A percentile compares a stretch with the other conserved stretches of the same genome.
Conservation (phyloP, 2,329 filamentous ascomycete species). For the Cladosporium sp. region DNA sequence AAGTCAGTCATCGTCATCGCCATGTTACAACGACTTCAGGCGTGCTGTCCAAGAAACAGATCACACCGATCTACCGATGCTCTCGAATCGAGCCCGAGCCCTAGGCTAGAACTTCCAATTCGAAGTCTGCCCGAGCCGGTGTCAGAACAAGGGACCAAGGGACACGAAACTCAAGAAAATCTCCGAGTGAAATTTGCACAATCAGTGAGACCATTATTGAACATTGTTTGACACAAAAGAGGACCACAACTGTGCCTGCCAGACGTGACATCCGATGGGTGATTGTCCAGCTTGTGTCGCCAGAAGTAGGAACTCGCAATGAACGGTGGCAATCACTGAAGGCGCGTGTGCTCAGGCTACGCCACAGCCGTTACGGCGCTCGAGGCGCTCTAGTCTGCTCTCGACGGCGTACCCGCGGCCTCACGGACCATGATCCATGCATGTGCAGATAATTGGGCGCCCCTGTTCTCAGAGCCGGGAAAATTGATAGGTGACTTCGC, state of each 20-base stretch:
- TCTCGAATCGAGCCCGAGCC: neutral
- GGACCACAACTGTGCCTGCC: neutral
- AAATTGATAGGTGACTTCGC: slow-evolving; percentile 12
- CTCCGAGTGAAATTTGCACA: neutral
- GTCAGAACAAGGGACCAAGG: neutral
- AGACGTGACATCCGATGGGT: neutral
- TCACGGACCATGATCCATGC: slow-evolving; percentile 18
- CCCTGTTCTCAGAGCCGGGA: slow-evolving; percentile 10
- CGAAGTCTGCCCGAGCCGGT: slow-evolving; percentile 2
- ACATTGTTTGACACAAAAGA: neutral
- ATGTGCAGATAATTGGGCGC: slow-evolving; percentile 16
- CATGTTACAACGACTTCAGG: neutral
- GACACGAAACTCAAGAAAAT: neutral
- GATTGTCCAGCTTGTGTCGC: neutral
- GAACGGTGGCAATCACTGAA: neutral
- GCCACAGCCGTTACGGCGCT: neutral
- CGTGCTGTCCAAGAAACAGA: neutral
- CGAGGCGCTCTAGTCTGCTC: slow-evolving; percentile 8
- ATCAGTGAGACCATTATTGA: too few species aligned
- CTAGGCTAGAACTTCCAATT: neutral
- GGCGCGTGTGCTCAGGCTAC: neutral
- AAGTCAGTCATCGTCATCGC: neutral
- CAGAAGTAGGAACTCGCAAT: neutral
- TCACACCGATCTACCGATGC: neutral
- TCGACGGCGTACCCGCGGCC: slow-evolving; percentile 14